Percentiles rank a stretch among this genome's conserved stretches.
These are phyloP conservation scores for Cadophora sp. DNA, from an alignment of 2,329 filamentous ascomycete species.

Conservation along the genomic window DNA sequence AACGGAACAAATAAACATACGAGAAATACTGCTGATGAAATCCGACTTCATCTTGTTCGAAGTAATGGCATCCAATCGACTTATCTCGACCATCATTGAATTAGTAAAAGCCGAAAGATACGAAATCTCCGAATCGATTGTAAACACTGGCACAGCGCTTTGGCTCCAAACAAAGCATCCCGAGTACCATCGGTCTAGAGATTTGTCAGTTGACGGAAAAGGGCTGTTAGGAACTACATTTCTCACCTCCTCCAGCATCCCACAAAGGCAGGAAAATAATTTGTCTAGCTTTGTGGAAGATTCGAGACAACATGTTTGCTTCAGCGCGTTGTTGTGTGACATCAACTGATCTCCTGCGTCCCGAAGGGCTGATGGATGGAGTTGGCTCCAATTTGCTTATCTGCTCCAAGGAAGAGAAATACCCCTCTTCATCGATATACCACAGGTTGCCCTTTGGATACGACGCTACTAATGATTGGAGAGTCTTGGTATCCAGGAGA, in stretches of 20 bases:
- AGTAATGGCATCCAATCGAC: constrained; percentile 40
- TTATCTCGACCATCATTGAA: constrained; percentile 41
- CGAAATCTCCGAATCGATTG: constrained; percentile 38
- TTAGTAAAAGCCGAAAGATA: constrained; percentile 41
- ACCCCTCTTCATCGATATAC: constrained; percentile 43
- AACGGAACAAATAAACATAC: constrained; percentile 17
- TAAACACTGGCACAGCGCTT: constrained; percentile 38
- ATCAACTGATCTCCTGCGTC: constrained; percentile 28
- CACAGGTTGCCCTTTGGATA: constrained; percentile 44
- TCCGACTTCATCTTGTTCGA: constrained; percentile 41
- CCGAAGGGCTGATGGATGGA: constrained; percentile 19
- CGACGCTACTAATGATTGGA: constrained; percentile 38
- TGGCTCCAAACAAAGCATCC: constrained; percentile 40
- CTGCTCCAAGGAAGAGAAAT: constrained; percentile 43
- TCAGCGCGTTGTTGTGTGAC: constrained; percentile 37
- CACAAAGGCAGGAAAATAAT: constrained; percentile 44
- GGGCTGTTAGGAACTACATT: background rate
- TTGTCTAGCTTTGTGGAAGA: constrained; percentile 42
- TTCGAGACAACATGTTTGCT: constrained; percentile 37
- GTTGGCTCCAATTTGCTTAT: constrained; percentile 26
- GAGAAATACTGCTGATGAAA: constrained; percentile 43
- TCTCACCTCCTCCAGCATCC: constrained; percentile 41
- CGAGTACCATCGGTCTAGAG: constrained; percentile 40
- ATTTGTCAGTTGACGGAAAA: background rate
- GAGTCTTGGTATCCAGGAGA: constrained; percentile 37